These are phyloP conservation scores for Rhodotorula taiwanensis DNA, from an alignment of 768 basidiomycete genomes.

Conservation along the genomic window DNA sequence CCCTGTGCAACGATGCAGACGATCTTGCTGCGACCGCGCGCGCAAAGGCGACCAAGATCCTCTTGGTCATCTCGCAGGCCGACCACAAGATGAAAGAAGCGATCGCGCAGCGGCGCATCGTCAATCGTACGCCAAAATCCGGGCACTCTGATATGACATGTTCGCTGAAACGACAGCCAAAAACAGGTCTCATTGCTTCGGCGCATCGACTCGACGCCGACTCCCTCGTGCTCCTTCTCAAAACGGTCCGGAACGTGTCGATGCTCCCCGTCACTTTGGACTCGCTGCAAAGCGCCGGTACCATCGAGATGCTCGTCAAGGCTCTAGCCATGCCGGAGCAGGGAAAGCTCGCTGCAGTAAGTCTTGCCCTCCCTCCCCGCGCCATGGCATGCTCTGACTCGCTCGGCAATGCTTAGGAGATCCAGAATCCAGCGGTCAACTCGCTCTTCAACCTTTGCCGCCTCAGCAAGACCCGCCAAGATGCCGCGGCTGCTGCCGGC, in stretches of 20 bases:
- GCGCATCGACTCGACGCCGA: conserved; percentile 82
- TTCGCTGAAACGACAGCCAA: too few relatives aligned
- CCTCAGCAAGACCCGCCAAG: conserved; percentile 86
- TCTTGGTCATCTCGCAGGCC: conserved; percentile 86
- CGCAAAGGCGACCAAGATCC: conserved; percentile 78
- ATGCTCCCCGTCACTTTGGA: conserved; percentile 87
- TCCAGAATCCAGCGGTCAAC: conserved; percentile 94
- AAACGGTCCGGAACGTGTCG: conserved; percentile 91
- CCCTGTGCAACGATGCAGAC: conserved; percentile 61
- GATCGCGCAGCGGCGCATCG: conserved; percentile 78
- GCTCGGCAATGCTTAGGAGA: conserved; percentile 57
- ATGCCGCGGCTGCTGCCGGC: conserved; percentile 92
- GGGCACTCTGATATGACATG: too few relatives aligned
- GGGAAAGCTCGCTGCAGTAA: conserved; percentile 71
- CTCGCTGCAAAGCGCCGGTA: conserved; percentile 90
- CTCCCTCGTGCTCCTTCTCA: conserved; percentile 78
- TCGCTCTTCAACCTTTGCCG: conserved; percentile 95
- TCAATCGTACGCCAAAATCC: conserved; percentile 66
- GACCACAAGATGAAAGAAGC: conserved; percentile 90
- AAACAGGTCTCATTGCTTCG: conserved; percentile 70
- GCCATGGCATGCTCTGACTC: background rate
- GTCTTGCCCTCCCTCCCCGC: background rate
- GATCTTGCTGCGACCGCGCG: conserved; percentile 63
- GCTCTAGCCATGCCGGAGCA: conserved; percentile 73
- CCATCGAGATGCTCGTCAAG: conserved; percentile 79